These are phyloP conservation scores for Chalciporus sp. DNA, from an alignment of 1,284 basidiomycete genomes.

Conservation along the genomic window DNA sequence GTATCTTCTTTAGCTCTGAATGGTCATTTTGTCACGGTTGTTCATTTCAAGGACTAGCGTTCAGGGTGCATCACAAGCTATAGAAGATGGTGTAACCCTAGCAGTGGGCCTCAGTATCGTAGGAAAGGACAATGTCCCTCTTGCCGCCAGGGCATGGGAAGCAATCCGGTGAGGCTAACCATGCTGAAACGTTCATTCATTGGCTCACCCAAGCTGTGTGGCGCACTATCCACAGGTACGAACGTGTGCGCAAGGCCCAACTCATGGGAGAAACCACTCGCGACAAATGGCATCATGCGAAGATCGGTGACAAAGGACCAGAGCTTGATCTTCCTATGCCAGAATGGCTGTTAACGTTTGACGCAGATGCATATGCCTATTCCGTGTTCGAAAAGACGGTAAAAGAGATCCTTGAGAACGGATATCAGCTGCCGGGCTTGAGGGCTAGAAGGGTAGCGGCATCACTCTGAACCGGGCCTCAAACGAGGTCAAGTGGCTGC, in stretches of 20 bases:
- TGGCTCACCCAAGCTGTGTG: background rate
- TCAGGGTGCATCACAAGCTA: constrained; percentile 33
- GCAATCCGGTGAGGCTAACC: constrained; percentile 23
- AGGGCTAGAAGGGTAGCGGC: constrained; percentile 8
- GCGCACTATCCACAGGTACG: constrained; percentile 18
- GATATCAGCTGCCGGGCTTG: constrained; percentile 25
- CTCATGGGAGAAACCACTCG: constrained; percentile 32
- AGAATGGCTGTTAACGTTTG: constrained; percentile 34
- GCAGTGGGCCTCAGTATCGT: constrained; percentile 24
- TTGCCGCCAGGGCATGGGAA: constrained; percentile 30
- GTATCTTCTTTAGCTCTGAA: background rate
- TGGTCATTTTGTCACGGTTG: background rate
- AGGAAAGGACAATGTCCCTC: constrained; percentile 22
- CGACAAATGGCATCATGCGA: constrained; percentile 30
- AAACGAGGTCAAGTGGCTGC: background rate
- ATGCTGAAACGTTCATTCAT: background rate
- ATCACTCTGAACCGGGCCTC: background rate
- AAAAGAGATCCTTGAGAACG: constrained; percentile 27
- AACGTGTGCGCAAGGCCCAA: constrained; percentile 29
- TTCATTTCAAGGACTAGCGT: constrained; percentile 24
- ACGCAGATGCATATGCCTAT: constrained; percentile 30
- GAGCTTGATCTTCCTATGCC: constrained; percentile 26
- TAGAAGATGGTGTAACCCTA: constrained; percentile 34
- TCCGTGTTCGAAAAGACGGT: constrained; percentile 23
- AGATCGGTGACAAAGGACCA: constrained; percentile 16